These are phyloP conservation scores for Trichoderma koningiopsis DNA, from an alignment of 2,329 filamentous ascomycete species.

Conservation along the genomic window DNA sequence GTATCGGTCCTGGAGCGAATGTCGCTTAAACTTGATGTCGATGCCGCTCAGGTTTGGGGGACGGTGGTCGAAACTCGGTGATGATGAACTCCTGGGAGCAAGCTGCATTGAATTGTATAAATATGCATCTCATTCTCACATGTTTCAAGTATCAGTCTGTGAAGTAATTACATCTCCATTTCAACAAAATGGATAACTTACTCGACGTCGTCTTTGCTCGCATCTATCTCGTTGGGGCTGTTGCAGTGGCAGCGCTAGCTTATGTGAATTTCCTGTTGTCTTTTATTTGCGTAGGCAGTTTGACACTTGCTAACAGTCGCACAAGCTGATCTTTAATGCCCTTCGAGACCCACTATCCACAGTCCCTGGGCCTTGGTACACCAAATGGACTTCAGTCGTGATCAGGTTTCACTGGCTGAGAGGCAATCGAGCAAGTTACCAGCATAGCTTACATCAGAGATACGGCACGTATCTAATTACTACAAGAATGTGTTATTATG, in stretches of 20 bases:
- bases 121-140: not conserved
- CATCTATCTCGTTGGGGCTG: not conserved
- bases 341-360: not conserved
- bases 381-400: not conserved
- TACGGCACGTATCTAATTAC: not conserved
- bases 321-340: not conserved
- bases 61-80: not conserved
- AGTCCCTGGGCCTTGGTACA: not conserved
- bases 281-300: too few relatives aligned
- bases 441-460: not conserved
- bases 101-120: not conserved
- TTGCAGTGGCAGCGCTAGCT: not conserved
- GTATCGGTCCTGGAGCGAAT: not conserved
- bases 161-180: not conserved
- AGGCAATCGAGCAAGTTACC: not conserved
- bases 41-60: too few relatives aligned
- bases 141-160: accelerated
- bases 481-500: not conserved
- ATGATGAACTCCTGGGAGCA: not conserved
- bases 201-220: not conserved
- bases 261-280: not conserved
- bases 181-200: not conserved
- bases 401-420: not conserved
- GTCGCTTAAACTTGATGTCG: not conserved
- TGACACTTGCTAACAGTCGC: not conserved